Evolutionary conservation across 2,329 filamentous ascomycete species (phyloP), one percentile per base, ranked within the genome.

Genomic region (Xylaria arbuscula): DNA sequence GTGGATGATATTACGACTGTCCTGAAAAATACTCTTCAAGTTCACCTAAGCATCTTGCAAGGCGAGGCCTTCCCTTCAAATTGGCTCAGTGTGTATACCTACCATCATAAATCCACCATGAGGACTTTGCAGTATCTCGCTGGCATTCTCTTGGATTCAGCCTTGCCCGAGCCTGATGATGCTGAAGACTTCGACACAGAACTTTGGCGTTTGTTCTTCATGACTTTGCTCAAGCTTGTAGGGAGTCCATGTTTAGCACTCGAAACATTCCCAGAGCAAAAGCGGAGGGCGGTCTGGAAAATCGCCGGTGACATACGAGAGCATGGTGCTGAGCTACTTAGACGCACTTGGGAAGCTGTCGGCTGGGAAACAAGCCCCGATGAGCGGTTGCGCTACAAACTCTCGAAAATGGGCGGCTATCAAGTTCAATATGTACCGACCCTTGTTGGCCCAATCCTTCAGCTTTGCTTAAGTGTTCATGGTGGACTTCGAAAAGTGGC

Each of bases 361-460:
- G 96, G 97, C 13, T 99, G 96, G 96, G 95, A 99, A 74, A 93
- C 93, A 0, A 93, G 87, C 38, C 80, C 85, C 0, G 95, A 98
- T 67, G 94, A 98, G 78, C 87, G 88, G 71, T 84, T 86, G 65
- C 88, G 91, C 32, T 98, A 94, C 76, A 92, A 92, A 0, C 83
- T 98, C 64, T 85, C 88, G 62, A 94, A 91, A 78, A 92, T 98
- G 85, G 97, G 96, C 66, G 96, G 96, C 1, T 99, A 98, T 77
- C 96, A 99, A 81, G 96, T 99, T 22, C 96, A 98, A 81, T 99
- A 98, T 79, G 96, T 99, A 36, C 96, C 97, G 6, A 90, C 92
- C 13, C 86, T 99, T 6, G 94, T 99, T 8, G 91, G 92, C 0
- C 94, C 94, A 0, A 96, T 98, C 59, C 92, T 98, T 28, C 93